These are phyloP conservation scores for Ascoidea asiatica DNA, from an alignment of 805 yeast genomes.

Conservation along the genomic window DNA sequence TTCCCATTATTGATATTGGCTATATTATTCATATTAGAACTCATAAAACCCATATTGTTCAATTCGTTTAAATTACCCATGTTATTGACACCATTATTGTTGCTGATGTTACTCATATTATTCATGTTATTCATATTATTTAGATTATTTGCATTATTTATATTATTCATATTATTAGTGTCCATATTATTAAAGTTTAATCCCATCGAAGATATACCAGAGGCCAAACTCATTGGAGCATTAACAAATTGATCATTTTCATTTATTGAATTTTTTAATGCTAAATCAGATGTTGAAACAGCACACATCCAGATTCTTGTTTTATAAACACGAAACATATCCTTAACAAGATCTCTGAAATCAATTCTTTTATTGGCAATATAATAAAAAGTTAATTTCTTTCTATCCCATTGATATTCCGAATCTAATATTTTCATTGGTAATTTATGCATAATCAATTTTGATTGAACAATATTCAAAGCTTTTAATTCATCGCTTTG, in stretches of 20 bases:
- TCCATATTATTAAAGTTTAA: slow-evolving; percentile 8
- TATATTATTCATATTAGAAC: too few relatives aligned
- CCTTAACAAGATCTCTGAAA: slow-evolving; percentile 65
- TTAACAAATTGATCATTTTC: slow-evolving; percentile 5
- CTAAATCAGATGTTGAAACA: slow-evolving; percentile 19
- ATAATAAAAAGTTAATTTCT: slow-evolving; percentile 69
- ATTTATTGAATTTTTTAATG: slow-evolving; percentile 5
- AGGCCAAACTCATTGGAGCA: neutral
- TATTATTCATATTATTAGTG: slow-evolving; percentile 3
- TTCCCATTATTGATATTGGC: neutral
- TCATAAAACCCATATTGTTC: too few relatives aligned
- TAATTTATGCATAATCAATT: slow-evolving; percentile 34
- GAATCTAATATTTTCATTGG: slow-evolving; percentile 59
- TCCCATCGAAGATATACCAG: neutral
- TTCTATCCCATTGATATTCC: slow-evolving; percentile 77
- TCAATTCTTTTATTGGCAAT: slow-evolving; percentile 53
- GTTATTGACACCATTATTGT: slow-evolving; percentile 1
- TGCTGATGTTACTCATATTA: slow-evolving; percentile 2
- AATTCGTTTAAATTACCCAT: neutral
- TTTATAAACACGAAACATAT: slow-evolving; percentile 60
- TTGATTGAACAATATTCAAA: slow-evolving; percentile 41
- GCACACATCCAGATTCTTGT: slow-evolving; percentile 88
- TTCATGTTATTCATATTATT: slow-evolving; percentile 8
- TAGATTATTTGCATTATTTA: neutral
- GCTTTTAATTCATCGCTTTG: slow-evolving; percentile 60